These are phyloP conservation scores for Lactarius pseudohatsudake DNA, from an alignment of 768 basidiomycete genomes.

Conservation along the genomic window DNA sequence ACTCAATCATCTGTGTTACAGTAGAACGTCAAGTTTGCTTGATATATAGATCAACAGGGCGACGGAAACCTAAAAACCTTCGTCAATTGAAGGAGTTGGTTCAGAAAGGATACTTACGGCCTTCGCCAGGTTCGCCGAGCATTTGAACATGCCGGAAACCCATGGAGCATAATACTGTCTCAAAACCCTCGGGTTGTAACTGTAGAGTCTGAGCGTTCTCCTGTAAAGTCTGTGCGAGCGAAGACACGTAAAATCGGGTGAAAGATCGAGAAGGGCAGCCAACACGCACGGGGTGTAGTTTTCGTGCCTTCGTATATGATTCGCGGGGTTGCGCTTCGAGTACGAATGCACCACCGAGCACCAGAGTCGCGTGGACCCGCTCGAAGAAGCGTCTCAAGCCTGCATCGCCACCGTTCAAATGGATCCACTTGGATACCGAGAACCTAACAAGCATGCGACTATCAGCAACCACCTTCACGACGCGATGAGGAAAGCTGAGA, in stretches of 20 bases:
- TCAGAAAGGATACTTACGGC: constrained; percentile 45
- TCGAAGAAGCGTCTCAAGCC: constrained; percentile 69
- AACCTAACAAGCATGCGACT: constrained; percentile 47
- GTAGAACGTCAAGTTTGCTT: constrained; percentile 9
- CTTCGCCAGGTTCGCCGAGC: constrained; percentile 60
- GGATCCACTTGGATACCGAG: constrained; percentile 91
- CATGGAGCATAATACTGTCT: constrained; percentile 49
- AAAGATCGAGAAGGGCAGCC: background rate
- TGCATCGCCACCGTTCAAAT: constrained; percentile 76
- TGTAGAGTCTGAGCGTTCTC: constrained; percentile 56
- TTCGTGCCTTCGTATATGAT: constrained; percentile 74
- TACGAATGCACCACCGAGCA: constrained; percentile 64
- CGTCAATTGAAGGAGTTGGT: constrained; percentile 6
- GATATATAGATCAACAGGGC: constrained; percentile 29
- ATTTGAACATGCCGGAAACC: constrained; percentile 57
- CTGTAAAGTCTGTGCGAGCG: constrained; percentile 46
- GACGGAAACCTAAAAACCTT: constrained; percentile 25
- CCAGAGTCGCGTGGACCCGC: constrained; percentile 55
- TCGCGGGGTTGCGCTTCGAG: constrained; percentile 88
- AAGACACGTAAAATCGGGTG: background rate
- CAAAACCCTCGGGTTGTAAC: constrained; percentile 66
- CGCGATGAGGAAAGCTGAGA: background rate
- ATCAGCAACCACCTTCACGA: background rate
- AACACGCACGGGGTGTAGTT: constrained; percentile 55
- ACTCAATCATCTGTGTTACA: background rate